These are phyloP conservation scores for Taphrina pruni DNA, from an alignment of 1,139 yeast genomes.

Conservation along the genomic window DNA sequence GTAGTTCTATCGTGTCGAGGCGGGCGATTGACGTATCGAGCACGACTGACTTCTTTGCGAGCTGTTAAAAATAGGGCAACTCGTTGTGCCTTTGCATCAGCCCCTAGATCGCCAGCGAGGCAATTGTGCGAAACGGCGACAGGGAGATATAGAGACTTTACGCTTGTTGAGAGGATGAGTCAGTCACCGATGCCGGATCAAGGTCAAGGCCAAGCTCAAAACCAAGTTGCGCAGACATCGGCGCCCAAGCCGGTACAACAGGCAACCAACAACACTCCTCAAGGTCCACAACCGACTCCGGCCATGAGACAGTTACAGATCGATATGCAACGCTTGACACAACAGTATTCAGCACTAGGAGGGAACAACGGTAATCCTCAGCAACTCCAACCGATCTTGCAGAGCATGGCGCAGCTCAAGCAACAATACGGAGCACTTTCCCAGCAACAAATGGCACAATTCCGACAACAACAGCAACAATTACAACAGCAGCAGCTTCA, in stretches of 20 bases:
- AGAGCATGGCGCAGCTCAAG: conserved; percentile 33
- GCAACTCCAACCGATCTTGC: conserved; percentile 20
- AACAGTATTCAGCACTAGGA: conserved; percentile 28
- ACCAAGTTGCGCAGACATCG: not conserved
- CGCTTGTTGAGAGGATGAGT: conserved; percentile 10
- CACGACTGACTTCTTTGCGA: too few species aligned
- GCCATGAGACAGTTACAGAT: conserved; percentile 34
- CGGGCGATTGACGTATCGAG: not conserved
- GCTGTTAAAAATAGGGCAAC: too few species aligned
- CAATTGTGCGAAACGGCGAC: not conserved
- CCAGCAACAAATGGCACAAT: conserved; percentile 34
- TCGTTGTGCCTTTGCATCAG: not conserved
- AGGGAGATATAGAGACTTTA: too few species aligned
- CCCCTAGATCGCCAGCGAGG: not conserved
- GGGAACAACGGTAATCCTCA: conserved; percentile 28
- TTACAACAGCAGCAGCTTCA: conserved; percentile 16
- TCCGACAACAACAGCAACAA: conserved; percentile 35
- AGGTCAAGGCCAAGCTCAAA: not conserved
- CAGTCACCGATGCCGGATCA: conserved; percentile 28
- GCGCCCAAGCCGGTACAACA: conserved; percentile 18
- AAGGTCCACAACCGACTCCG: conserved; percentile 33
- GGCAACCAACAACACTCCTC: conserved; percentile 1
- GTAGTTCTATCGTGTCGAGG: not conserved
- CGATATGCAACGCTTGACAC: conserved; percentile 32
- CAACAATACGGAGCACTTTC: conserved; percentile 27